phyloP scores from a whole-genome alignment of 2,329 filamentous ascomycete species.

The Gnomoniopsis sp. region DNA sequence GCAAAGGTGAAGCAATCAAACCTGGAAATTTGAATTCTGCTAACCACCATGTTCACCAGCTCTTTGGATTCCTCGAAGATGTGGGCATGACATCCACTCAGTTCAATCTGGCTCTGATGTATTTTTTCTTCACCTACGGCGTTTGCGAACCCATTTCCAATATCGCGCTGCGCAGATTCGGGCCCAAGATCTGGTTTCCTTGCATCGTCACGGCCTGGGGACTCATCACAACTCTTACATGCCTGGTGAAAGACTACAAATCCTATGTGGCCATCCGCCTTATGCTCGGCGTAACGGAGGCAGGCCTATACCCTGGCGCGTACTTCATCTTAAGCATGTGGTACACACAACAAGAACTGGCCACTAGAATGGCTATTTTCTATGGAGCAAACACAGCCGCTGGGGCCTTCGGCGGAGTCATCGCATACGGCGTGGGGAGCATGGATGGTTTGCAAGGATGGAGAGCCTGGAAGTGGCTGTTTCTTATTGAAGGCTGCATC shows the following conservation, averaged over 20 bases:
- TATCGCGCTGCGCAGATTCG: slow-evolving; percentile 32
- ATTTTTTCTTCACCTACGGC: slow-evolving; percentile 27
- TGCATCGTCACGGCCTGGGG: slow-evolving; percentile 19
- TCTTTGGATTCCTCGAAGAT: no score
- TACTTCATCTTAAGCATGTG: slow-evolving; percentile 23
- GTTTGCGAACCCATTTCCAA: slow-evolving; percentile 22
- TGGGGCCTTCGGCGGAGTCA: slow-evolving; percentile 33
- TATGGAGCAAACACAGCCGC: slow-evolving; percentile 33
- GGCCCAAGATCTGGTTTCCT: slow-evolving; percentile 31
- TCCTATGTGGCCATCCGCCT: slow-evolving; percentile 9
- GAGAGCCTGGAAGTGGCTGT: slow-evolving; percentile 35
- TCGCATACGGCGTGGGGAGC: slow-evolving; percentile 33
- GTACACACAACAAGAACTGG: slow-evolving; percentile 22
- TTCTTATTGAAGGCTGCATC: slow-evolving; percentile 32
- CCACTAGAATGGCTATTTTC: slow-evolving; percentile 20
- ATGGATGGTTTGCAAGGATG: slow-evolving; percentile 30
- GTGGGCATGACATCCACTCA: slow-evolving; percentile 18
- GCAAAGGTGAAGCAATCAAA: no score
- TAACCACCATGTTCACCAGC: no score
- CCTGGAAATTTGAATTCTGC: no score
- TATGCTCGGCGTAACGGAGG: slow-evolving; percentile 22
- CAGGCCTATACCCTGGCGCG: slow-evolving; percentile 23
- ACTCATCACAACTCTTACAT: slow-evolving; percentile 8
- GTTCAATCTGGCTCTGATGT: slow-evolving; percentile 30
- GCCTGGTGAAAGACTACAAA: no score